Base-by-base conservation (phyloP, 768 basidiomycete species). In the Trametes cingulata region DNA sequence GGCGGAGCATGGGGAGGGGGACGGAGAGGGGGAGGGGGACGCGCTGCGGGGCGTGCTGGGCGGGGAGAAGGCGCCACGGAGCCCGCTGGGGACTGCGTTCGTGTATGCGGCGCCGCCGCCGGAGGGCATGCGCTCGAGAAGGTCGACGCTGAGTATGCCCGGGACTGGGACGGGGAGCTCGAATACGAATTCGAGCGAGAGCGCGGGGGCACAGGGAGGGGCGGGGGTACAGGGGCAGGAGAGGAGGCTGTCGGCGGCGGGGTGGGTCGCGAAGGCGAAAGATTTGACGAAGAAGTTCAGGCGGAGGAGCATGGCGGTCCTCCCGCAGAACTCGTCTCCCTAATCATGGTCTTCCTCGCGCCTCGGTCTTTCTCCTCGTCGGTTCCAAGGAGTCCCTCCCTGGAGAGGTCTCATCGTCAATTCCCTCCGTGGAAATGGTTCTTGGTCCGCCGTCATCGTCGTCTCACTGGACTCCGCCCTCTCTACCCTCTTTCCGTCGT, bases 191-290 rank as follows among this genome's bases (percentile, higher is more conserved):
- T 45, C 46, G 29, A 42, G 22, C 46, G 25, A 29, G 39, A 33
- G n/a, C 33, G 40, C 35, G 43, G 33, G 14, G 12, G 42, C 19
- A 37, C 37, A n/a, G 39, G 19, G 24, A 54, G 58, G 49, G 56
- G 36, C 17, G 43, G 39, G 52, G 33, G 41, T 43, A 62, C n/a
- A 45, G 56, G 52, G 41, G 27, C 51, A 45, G 56, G 56, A 57
- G 46, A 25, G 42, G 59, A 17, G 43, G 37, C 20, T 50, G 29
- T 50, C 61, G 37, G 42, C 55, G 10, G 46, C 52, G 42, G 62
- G 54, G 25, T 69, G 67, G 67, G 43, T 67, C 24, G 37, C 61
- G 43, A 68, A 67, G 52, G 69, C 69, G 55, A 66, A 63, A 58
- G 68, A 68, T 27, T 52, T 71, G 45, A 68, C 69, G 54, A 22